Conservation (phyloP, 2,329 filamentous ascomycete species). For the Aspergillus sp. region DNA sequence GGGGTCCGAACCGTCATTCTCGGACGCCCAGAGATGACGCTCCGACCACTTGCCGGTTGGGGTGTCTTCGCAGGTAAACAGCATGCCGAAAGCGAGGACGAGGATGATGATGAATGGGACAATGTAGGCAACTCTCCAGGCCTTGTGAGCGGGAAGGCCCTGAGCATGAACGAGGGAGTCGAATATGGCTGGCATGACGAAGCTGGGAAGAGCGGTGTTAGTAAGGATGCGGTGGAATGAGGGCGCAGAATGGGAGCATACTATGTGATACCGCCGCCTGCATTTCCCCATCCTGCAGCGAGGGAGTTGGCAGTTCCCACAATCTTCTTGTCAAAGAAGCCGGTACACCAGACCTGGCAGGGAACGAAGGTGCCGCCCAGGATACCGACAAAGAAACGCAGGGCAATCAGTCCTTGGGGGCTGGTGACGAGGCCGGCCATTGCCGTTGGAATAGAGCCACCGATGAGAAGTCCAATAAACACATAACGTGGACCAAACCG, state of each 20-base stretch:
- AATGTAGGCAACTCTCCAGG: constrained; percentile 83
- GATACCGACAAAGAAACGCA: constrained; percentile 45
- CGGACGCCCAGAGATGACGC: constrained; percentile 57
- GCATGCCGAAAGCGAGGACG: constrained; percentile 62
- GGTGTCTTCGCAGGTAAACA: constrained; percentile 75
- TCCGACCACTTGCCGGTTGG: constrained; percentile 80
- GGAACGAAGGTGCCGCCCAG: constrained; percentile 45
- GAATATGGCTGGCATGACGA: constrained; percentile 87
- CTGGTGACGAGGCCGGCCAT: constrained; percentile 74
- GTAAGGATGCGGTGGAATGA: neutral
- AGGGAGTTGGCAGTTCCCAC: constrained; percentile 86
- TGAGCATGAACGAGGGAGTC: constrained; percentile 65
- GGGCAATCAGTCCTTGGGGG: constrained; percentile 50
- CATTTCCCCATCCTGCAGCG: constrained; percentile 80
- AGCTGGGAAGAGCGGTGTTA: constrained; percentile 38
- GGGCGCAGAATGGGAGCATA: constrained; percentile 14
- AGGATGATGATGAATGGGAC: constrained; percentile 78
- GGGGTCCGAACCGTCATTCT: constrained; percentile 25
- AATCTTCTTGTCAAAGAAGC: constrained; percentile 89
- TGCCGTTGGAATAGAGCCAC: constrained; percentile 76
- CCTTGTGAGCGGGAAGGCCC: constrained; percentile 62
- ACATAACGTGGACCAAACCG: constrained; percentile 75
- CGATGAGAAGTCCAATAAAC: constrained; percentile 72
- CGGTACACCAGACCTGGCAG: constrained; percentile 89
- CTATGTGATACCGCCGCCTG: constrained; percentile 86